phyloP scores from a whole-genome alignment of 1,139 yeast genomes.

The Torulaspora pretoriensis region DNA sequence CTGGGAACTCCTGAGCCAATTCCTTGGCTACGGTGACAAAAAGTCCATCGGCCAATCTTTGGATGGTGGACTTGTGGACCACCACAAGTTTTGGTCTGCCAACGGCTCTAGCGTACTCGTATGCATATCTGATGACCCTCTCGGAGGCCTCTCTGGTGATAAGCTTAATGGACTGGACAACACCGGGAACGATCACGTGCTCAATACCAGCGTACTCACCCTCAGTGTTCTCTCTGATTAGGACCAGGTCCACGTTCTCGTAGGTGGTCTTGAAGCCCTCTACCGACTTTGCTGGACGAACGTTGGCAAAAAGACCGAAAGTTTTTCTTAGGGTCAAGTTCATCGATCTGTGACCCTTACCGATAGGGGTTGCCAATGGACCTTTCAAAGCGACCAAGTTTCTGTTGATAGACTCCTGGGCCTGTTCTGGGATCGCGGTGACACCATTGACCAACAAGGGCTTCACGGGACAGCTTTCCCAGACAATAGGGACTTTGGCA shows the following conservation, averaged over 20 bases:
- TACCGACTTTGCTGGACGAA: conserved; percentile 93
- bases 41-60: conserved; percentile 97
- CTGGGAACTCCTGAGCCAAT: conserved; percentile 88
- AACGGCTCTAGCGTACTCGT: conserved; percentile 88
- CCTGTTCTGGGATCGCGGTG: conserved; percentile 89
- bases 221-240: conserved; percentile 98
- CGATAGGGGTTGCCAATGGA: conserved; percentile 96
- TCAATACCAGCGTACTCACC: conserved; percentile 99
- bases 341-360: conserved; percentile 97
- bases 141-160: conserved; percentile 95
- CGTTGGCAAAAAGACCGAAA: conserved; percentile 92
- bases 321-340: conserved; percentile 97
- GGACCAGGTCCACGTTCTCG: conserved; percentile 88
- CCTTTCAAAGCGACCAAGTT: conserved; percentile 96
- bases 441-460: conserved; percentile 89
- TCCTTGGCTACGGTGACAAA: conserved; percentile 90
- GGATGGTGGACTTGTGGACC: conserved; percentile 97
- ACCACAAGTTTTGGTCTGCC: conserved; percentile 87
- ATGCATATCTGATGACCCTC: conserved; percentile 93
- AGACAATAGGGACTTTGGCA: conserved; percentile 90
- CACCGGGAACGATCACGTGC: conserved; percentile 97
- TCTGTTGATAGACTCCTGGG: conserved; percentile 87
- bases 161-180: conserved; percentile 94
- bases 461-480: conserved; percentile 97
- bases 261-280: conserved; percentile 94